phyloP scores from a whole-genome alignment of 1,284 basidiomycete genomes.

The Acaromyces ingoldii region DNA sequence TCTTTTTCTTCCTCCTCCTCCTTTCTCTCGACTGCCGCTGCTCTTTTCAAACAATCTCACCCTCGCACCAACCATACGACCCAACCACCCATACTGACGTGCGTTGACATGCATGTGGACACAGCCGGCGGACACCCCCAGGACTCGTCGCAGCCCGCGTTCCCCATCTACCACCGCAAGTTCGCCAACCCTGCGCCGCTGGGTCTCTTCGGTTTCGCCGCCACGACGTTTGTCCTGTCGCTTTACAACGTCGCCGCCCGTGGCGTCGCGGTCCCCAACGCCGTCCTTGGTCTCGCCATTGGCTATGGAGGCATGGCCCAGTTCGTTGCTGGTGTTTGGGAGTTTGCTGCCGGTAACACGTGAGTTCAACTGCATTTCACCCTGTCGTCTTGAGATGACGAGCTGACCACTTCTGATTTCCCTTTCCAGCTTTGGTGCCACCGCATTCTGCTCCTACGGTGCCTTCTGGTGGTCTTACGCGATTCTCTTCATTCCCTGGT shows the following conservation, averaged over 20 bases:
- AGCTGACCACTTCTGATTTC: not conserved
- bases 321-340: slow-evolving; percentile 59
- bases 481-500: slow-evolving; percentile 42
- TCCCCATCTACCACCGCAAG: slow-evolving; percentile 36
- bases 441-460: slow-evolving; percentile 56
- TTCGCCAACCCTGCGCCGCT: slow-evolving; percentile 59
- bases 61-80: too few species aligned
- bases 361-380: not conserved
- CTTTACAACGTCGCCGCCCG: slow-evolving; percentile 47
- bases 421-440: slow-evolving; percentile 53
- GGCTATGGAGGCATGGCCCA: slow-evolving; percentile 69
- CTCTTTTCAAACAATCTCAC: too few species aligned
- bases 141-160: slow-evolving; percentile 53
- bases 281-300: slow-evolving; percentile 39
- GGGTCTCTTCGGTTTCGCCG: slow-evolving; percentile 52
- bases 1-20: too few species aligned
- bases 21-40: too few species aligned
- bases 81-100: too few species aligned
- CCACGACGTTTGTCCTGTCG: slow-evolving; percentile 59
- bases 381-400: not conserved
- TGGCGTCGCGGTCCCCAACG: slow-evolving; percentile 36
- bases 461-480: slow-evolving; percentile 45
- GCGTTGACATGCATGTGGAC: too few species aligned
- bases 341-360: slow-evolving; percentile 67
- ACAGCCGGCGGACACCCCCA: slow-evolving; percentile 54